Evolutionary conservation across 768 basidiomycete genomes (phyloP), one percentile per base, ranked within the genome.

Genomic region (Mycena belliarum): DNA sequence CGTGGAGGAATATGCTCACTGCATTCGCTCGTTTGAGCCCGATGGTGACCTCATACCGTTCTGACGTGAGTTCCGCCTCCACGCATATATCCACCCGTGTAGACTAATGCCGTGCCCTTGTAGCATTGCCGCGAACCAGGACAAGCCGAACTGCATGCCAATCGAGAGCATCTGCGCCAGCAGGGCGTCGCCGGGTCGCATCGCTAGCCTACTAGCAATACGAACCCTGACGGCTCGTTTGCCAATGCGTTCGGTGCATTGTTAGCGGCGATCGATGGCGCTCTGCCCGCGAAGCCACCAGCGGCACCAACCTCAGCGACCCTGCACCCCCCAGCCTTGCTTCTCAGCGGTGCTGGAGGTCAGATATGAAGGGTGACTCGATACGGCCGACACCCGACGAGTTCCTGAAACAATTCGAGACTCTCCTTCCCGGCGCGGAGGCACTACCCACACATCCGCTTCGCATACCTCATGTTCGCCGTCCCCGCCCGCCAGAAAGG

Each of bases 61-160:
- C 52, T 77, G 23, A 71, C 76, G 77, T 73, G 55, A 54, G 71
- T n/a, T n/a, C n/a, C n/a, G n/a, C n/a, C n/a, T n/a, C n/a, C n/a
- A 9, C n/a, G 38, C n/a, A 9, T 2, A 41, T 6, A 5, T 1
- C 5, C n/a, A n/a, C n/a, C n/a, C n/a, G n/a, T n/a, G n/a, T 2
- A 2, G 14, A 29, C 21, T 29, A 15, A 47, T 12, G 4, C 6
- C n/a, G 46, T 23, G 20, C 28, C 3, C 12, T 33, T 23, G 5
- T 32, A 45, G 42, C 25, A 18, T 46, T 25, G 84, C 82, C 55
- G 87, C 85, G 70, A 88, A 88, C 71, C 80, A 82, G 67, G 86
- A 89, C 70, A 55, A 79, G 42, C 79, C 83, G 16, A 79, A 81
- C 57, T 73, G 77, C 29, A 73, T 82, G 68, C 72, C 79, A 32